phyloP scores from a whole-genome alignment of 306 rosid species.

The Quillaja saponaria region DNA sequence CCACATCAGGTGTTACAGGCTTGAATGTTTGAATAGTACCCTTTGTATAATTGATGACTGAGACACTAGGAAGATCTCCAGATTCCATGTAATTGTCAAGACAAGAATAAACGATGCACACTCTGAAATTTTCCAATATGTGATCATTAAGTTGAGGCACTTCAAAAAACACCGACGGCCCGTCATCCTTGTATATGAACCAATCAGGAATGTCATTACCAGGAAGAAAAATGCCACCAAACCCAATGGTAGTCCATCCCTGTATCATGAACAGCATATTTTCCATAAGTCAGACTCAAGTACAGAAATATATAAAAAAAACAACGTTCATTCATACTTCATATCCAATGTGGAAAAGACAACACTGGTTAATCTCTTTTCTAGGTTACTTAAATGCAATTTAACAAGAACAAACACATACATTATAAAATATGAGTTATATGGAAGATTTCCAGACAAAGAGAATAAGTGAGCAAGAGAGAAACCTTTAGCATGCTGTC shows the following conservation, averaged over 20 bases:
- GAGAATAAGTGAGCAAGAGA: too few species aligned
- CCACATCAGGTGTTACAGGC: neutral
- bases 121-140: neutral
- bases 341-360: too few species aligned
- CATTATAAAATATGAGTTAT: too few species aligned
- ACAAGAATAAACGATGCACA: neutral
- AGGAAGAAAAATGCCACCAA: neutral
- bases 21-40: neutral
- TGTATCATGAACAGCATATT: too few species aligned
- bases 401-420: too few species aligned
- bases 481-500: constrained; percentile 29
- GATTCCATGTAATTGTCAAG: neutral
- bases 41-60: constrained; percentile 13
- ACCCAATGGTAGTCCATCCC: too few species aligned
- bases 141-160: neutral
- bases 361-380: too few species aligned
- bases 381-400: too few species aligned
- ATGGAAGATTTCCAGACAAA: too few species aligned
- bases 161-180: neutral
- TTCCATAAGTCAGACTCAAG: too few species aligned
- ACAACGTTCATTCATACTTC: too few species aligned
- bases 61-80: neutral
- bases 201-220: neutral
- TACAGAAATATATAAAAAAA: too few species aligned
- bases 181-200: neutral